Evolutionary conservation across 345 rosid species (phyloP).

Genomic region (Noccaea bulbosa): DNA sequence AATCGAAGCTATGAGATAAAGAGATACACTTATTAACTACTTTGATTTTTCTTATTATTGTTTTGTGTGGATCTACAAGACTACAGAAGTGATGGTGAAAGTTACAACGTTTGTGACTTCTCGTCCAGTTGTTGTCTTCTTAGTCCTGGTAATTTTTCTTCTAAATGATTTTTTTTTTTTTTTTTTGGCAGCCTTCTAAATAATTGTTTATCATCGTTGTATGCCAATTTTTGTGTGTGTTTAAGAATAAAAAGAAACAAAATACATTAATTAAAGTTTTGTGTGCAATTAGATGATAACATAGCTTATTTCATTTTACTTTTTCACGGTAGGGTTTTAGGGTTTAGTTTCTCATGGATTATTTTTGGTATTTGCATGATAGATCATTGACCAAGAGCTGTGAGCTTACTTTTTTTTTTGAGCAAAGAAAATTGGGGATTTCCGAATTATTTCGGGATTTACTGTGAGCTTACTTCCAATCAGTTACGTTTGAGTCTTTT

Average conservation of each 20-base stretch:
- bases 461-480: no score
- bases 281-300: slow-evolving; percentile 5
- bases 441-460: no score
- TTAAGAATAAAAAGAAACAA: no score
- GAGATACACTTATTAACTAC: slow-evolving; percentile 14
- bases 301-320: neutral
- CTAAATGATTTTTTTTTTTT: neutral
- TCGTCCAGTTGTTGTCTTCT: slow-evolving; percentile 10
- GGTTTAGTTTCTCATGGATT: neutral
- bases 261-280: neutral
- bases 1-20: slow-evolving; percentile 16
- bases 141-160: slow-evolving; percentile 11
- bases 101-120: slow-evolving; percentile 21
- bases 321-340: neutral
- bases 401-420: no score
- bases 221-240: neutral
- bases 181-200: no score
- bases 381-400: no score
- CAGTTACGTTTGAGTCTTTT: no score
- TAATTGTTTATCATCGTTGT: neutral
- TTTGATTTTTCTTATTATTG: slow-evolving; percentile 12
- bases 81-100: slow-evolving; percentile 28
- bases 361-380: no score
- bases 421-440: no score
- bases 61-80: neutral